Percentiles rank a stretch among this genome's conserved stretches.
Evolutionary conservation across 331 rosid species (phyloP).

Genomic region (Arachis monticola): DNA sequence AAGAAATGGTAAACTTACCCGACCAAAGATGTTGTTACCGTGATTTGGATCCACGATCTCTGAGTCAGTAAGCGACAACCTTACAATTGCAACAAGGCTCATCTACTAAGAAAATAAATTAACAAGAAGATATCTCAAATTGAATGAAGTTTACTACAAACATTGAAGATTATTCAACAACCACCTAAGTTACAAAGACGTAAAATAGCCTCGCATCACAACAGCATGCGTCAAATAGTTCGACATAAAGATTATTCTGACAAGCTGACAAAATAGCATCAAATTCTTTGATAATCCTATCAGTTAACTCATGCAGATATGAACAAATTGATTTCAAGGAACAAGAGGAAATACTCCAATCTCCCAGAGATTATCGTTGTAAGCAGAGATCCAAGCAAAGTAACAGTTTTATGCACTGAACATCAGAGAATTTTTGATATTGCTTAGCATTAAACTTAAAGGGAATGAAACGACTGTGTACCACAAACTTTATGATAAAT

Average conservation of each 20-base stretch:
- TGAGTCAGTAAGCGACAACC: background rate
- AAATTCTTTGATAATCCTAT: background rate
- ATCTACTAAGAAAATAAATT: background rate
- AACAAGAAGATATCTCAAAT: background rate
- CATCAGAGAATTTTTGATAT: background rate
- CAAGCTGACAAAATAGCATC: background rate
- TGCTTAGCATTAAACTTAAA: background rate
- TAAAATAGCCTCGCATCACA: background rate
- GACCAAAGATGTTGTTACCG: background rate
- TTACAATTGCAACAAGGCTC: background rate
- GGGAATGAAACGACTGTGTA: background rate
- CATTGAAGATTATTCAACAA: background rate
- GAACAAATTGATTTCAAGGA: background rate
- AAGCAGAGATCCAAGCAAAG: background rate
- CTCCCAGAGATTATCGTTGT: background rate
- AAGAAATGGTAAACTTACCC: background rate
- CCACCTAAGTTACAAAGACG: background rate
- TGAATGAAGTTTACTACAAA: background rate
- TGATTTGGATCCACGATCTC: background rate
- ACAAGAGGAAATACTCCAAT: background rate
- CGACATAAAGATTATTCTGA: background rate
- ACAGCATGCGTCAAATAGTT: background rate
- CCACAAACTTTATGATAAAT: background rate
- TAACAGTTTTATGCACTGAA: background rate
- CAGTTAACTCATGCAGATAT: background rate